Evolutionary conservation across 805 yeast genomes (phyloP), one percentile per base, ranked within the genome.

Genomic region (Hanseniaspora pseudoguilliermondii): DNA sequence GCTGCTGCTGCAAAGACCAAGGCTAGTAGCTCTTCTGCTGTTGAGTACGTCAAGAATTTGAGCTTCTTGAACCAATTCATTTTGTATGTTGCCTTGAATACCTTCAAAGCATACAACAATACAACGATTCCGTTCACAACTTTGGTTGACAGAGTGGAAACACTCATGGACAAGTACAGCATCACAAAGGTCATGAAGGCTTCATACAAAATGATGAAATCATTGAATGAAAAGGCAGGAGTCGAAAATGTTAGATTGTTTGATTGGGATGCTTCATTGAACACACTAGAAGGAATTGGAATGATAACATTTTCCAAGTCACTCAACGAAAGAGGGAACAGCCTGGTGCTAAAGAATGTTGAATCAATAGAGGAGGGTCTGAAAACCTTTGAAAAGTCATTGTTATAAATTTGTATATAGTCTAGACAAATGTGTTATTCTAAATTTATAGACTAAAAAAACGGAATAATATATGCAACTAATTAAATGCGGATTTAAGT

Each of bases 1-100:
- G 81, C 91, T 20, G 80, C 84, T 66, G 78, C 76, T 60, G 96
- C 96, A 0, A 82, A 87, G 40, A 76, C 78, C 60, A 96, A 87
- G 66, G 78, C 95, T 0, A 81, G 87, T 6, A 78, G 77, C 57
- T 81, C 95, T 0, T 95, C 96, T 0, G 71, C 80, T n/a, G 67
- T 80, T 0, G 74, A 71, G 54, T 85, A 78, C 61, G 67, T 93
- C 21, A 65, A 71, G 27, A 71, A 80, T 0, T 69, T 88, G 27
- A 75, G 96, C 1, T 78, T 86, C 60, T 75, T 84, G 0, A 74
- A 84, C 6, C 91, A 89, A 64, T 70, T 91, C 50, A 70, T 90
- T 10, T 66, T 93, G n/a, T 79, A 79, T 54, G 86, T 89, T 0
- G 64, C 87, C 2, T 63, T 91, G 29, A 69, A 82, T 21, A 71